Percentiles rank a stretch among this genome's conserved stretches.
Conservation (phyloP, 495 filamentous ascomycete genomes). For the Aspergillus bridgeri region DNA sequence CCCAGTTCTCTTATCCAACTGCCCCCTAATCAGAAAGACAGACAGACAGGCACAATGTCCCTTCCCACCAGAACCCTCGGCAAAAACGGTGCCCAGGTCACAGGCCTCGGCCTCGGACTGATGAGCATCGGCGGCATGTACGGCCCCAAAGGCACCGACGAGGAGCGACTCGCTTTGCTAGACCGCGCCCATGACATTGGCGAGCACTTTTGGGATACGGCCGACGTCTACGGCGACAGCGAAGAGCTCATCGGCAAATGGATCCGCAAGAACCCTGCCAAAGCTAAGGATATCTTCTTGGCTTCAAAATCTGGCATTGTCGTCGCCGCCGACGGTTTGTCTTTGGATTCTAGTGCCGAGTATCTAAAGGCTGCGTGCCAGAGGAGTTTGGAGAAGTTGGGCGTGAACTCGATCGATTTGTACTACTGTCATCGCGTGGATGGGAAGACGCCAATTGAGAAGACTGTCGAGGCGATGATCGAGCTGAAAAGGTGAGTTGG, state of each 20-base stretch:
- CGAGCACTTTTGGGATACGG: constrained; percentile 12
- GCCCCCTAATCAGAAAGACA: background rate
- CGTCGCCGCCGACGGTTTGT: constrained; percentile 17
- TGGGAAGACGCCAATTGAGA: constrained; percentile 44
- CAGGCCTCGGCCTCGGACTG: constrained; percentile 49
- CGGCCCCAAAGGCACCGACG: constrained; percentile 35
- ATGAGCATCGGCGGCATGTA: constrained; percentile 53
- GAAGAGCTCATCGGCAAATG: constrained; percentile 56
- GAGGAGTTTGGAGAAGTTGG: constrained; percentile 39
- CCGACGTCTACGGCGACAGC: constrained; percentile 29
- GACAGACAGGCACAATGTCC: background rate
- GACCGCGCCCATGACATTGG: constrained; percentile 6
- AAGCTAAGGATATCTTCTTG: constrained; percentile 53
- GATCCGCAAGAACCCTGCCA: constrained; percentile 47
- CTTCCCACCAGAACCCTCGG: constrained; percentile 33
- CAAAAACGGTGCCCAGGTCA: constrained; percentile 49
- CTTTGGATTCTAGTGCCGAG: constrained; percentile 39
- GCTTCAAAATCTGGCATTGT: constrained; percentile 49
- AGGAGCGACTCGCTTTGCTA: constrained; percentile 21
- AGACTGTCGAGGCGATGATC: constrained; percentile 43
- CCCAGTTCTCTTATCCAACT: too few relatives aligned
- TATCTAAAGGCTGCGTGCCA: constrained; percentile 46
- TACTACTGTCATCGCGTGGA: constrained; percentile 38
- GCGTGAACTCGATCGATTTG: constrained; percentile 44
- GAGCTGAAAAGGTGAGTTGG: constrained; percentile 40